Evolutionary conservation across 331 rosid genomes (phyloP).

Genomic region (Pyrus hybrid): DNA sequence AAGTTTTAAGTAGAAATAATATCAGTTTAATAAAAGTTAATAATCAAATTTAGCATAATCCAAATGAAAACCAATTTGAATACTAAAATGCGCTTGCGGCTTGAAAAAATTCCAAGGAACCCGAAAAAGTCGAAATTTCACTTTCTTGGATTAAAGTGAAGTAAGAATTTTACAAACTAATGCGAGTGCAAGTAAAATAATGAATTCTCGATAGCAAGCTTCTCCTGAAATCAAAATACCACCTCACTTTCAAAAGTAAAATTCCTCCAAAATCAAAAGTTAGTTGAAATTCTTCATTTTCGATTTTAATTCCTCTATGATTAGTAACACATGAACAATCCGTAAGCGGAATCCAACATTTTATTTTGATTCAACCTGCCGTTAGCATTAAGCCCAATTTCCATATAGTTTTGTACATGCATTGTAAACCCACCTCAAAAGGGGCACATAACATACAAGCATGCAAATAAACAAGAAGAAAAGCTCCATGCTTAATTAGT

Average conservation of each 20-base stretch:
- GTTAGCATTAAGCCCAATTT: neutral
- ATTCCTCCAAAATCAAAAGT: neutral
- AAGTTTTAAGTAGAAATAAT: no score
- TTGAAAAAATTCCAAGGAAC: no score
- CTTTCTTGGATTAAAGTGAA: no score
- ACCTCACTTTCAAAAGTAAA: neutral
- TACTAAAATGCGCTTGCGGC: no score
- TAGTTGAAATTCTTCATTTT: no score
- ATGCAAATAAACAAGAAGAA: neutral
- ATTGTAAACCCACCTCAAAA: no score
- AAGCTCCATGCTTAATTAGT: neutral
- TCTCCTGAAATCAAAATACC: neutral
- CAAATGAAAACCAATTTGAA: no score
- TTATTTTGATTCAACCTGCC: neutral
- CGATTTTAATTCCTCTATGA: neutral
- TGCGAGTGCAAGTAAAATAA: neutral
- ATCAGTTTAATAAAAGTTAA: no score
- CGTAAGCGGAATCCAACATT: neutral
- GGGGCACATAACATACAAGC: neutral
- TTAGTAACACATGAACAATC: neutral
- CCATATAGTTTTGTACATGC: neutral
- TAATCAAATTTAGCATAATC: no score
- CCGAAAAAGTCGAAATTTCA: no score
- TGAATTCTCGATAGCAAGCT: neutral
- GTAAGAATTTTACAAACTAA: no score